Percentiles rank a stretch among this genome's conserved stretches.
These are phyloP conservation scores for Arabidopsis lyrata DNA, from an alignment of 441 rosid species.

Conservation along the genomic window DNA sequence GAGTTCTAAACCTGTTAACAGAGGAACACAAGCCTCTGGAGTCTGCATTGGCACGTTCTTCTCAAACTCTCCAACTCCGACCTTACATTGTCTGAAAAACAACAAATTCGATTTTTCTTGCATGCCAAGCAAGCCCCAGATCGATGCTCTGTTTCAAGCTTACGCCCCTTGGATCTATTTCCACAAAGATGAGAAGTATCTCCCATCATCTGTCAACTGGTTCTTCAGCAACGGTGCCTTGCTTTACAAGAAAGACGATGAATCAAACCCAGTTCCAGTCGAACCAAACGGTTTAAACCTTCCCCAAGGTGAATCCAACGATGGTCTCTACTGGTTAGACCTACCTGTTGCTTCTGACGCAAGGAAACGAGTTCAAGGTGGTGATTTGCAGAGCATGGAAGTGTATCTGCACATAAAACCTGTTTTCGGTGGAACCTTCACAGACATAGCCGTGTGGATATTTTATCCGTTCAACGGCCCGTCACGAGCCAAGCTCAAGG, in stretches of 20 bases:
- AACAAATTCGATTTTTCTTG: constrained; percentile 50
- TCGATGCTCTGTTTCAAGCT: constrained; percentile 55
- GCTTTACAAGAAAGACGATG: constrained; percentile 67
- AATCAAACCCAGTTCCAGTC: constrained; percentile 60
- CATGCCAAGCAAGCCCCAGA: constrained; percentile 71
- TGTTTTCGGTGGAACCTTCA: constrained; percentile 70
- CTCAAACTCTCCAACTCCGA: constrained; percentile 29
- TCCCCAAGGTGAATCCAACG: constrained; percentile 78
- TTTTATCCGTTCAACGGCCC: constrained; percentile 91
- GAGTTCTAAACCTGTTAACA: constrained; percentile 52
- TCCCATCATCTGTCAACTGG: constrained; percentile 77
- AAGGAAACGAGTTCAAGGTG: constrained; percentile 63
- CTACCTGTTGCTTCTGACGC: constrained; percentile 60
- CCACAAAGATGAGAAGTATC: constrained; percentile 76
- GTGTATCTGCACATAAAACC: constrained; percentile 82
- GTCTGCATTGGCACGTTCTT: constrained; percentile 69
- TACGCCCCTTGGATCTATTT: constrained; percentile 73
- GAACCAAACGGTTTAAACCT: constrained; percentile 70
- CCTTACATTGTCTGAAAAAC: constrained; percentile 69
- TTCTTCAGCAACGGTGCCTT: constrained; percentile 72
- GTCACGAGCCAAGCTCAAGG: constrained; percentile 67
- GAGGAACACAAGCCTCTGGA: constrained; percentile 58
- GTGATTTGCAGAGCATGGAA: constrained; percentile 55
- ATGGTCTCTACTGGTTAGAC: constrained; percentile 82
- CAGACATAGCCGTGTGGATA: constrained; percentile 78